A percentile compares a stretch with the other conserved stretches of the same genome.
Evolutionary conservation across 371 early-diverging fungal species (phyloP).

Genomic region (Mortierella sp.): DNA sequence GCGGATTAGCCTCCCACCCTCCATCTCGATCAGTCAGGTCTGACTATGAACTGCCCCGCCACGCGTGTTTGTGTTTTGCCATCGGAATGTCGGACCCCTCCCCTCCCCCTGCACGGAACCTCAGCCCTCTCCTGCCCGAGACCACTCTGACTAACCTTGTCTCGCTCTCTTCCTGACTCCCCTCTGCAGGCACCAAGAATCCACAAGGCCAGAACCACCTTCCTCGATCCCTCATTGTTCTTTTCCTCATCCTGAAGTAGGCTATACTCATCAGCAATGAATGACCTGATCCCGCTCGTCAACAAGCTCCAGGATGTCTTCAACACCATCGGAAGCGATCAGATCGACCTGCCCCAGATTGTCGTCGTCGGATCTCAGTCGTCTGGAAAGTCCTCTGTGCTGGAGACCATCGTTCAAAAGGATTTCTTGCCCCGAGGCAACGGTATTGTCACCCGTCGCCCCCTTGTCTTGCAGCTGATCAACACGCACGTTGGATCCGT

Average conservation of each 20-base stretch:
- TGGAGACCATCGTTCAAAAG: slow-evolving; percentile 91
- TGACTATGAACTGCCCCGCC: neutral
- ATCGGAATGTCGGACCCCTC: neutral
- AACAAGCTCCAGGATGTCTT: slow-evolving; percentile 96
- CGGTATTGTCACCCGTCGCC: slow-evolving; percentile 94
- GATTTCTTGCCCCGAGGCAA: slow-evolving; percentile 93
- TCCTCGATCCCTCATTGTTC: neutral
- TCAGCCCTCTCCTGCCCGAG: slow-evolving; percentile 2
- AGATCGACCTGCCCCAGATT: slow-evolving; percentile 92
- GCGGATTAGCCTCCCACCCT: neutral
- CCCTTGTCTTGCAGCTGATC: slow-evolving; percentile 90
- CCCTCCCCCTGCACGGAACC: neutral
- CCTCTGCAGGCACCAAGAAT: slow-evolving; percentile 19
- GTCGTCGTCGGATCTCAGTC: slow-evolving; percentile 91
- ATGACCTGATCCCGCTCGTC: slow-evolving; percentile 85
- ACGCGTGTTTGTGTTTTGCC: slow-evolving; percentile 1
- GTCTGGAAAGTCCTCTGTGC: slow-evolving; percentile 92
- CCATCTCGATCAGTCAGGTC: neutral
- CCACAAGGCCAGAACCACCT: neutral
- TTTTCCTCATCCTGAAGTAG: neutral
- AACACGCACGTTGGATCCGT: slow-evolving; percentile 59
- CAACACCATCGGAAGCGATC: slow-evolving; percentile 81
- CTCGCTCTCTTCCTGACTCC: neutral
- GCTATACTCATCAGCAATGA: slow-evolving; percentile 56
- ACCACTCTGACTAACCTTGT: neutral